Evolutionary conservation across 2,329 filamentous ascomycete genomes (phyloP).

Genomic region (Endothia cerciana): DNA sequence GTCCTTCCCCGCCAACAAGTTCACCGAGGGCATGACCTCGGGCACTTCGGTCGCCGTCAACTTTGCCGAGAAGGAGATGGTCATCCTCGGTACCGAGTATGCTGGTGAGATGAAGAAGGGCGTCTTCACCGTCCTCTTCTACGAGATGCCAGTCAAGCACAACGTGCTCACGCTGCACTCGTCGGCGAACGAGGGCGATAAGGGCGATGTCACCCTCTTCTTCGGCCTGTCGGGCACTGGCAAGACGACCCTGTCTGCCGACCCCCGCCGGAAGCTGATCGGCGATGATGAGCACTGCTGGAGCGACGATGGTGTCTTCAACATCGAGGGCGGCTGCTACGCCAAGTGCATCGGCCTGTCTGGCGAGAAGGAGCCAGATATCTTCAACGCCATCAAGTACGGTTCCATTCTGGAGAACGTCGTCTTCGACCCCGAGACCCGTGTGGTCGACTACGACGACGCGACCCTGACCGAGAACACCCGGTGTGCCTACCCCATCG

Average conservation of each 20-base stretch:
- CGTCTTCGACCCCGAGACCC: conserved; percentile 89
- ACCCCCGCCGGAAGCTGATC: conserved; percentile 94
- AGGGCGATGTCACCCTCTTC: conserved; percentile 97
- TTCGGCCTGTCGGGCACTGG: conserved; percentile 98
- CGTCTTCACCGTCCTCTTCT: conserved; percentile 98
- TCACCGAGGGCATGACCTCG: conserved; percentile 97
- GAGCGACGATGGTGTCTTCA: conserved; percentile 96
- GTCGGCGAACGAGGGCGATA: conserved; percentile 93
- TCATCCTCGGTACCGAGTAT: conserved; percentile 98
- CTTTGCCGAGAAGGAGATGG: conserved; percentile 99
- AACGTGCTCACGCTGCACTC: conserved; percentile 98
- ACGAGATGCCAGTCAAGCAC: conserved; percentile 99
- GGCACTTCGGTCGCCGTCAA: conserved; percentile 98
- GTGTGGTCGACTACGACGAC: conserved; percentile 95
- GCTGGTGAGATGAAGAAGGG: conserved; percentile 98
- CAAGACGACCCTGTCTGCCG: conserved; percentile 97
- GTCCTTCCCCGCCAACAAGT: conserved; percentile 97
- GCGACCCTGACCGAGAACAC: conserved; percentile 96
- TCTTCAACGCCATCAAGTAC: conserved; percentile 93
- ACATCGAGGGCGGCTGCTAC: conserved; percentile 99
- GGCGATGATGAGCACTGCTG: conserved; percentile 99
- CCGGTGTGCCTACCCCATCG: conserved; percentile 96
- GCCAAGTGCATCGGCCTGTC: conserved; percentile 98
- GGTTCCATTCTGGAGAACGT: conserved; percentile 98
- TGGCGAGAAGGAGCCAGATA: conserved; percentile 98